Conservation (phyloP, 2,329 filamentous ascomycete genomes). For the Stachybotrys chartarum region DNA sequence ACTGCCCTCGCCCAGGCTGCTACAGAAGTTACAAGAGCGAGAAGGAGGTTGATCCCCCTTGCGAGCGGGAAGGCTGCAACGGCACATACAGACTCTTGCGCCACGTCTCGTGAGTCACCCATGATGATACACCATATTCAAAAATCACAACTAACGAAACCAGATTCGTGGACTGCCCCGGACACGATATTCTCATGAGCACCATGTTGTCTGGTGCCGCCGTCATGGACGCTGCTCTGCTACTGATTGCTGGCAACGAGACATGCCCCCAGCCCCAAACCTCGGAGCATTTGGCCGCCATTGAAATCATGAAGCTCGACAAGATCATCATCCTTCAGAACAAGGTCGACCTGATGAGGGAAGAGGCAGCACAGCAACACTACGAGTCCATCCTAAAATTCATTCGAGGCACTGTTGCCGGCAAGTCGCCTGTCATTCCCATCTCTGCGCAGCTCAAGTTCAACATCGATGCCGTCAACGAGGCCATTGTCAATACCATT, state of each 20-base stretch:
- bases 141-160: slow-evolving; percentile 7
- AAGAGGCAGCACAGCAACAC: slow-evolving; percentile 88
- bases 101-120: slow-evolving; percentile 74
- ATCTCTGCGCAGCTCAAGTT: slow-evolving; percentile 98
- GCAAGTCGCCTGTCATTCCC: slow-evolving; percentile 90
- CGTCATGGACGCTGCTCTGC: slow-evolving; percentile 97
- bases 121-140: neutral
- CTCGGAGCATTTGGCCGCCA: slow-evolving; percentile 95
- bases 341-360: slow-evolving; percentile 97
- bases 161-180: slow-evolving; percentile 96
- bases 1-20: slow-evolving; percentile 90
- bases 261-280: slow-evolving; percentile 97
- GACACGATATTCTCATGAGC: slow-evolving; percentile 99
- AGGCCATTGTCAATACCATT: slow-evolving; percentile 91
- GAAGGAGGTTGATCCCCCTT: slow-evolving; percentile 95
- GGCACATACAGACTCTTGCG: slow-evolving; percentile 83
- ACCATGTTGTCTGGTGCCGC: slow-evolving; percentile 99
- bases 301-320: slow-evolving; percentile 99
- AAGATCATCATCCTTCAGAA: slow-evolving; percentile 99
- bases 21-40: slow-evolving; percentile 98
- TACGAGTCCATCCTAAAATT: slow-evolving; percentile 98
- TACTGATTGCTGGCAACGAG: slow-evolving; percentile 97
- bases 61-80: slow-evolving; percentile 84
- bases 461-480: slow-evolving; percentile 98
- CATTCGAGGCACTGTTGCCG: slow-evolving; percentile 93